phyloP scores from a whole-genome alignment of 768 basidiomycete species.

The Boletus edulis region DNA sequence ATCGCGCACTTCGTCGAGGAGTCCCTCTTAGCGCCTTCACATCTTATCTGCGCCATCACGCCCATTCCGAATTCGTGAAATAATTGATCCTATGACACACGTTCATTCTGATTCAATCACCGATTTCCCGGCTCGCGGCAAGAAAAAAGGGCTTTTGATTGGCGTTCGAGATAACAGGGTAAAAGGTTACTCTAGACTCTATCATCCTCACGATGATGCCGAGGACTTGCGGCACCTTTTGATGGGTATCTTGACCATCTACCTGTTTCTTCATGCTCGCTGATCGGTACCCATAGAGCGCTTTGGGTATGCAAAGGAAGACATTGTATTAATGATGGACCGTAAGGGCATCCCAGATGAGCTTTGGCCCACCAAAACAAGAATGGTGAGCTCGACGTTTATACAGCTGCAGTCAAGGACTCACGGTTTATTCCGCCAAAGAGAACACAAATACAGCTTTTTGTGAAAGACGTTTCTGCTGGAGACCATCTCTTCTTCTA shows the following conservation, averaged over 20 bases:
- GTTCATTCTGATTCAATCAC: background rate
- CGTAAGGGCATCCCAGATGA: constrained; percentile 20
- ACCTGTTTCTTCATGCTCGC: background rate
- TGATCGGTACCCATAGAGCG: constrained; percentile 23
- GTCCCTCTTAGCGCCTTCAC: background rate
- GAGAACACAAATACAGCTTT: constrained; percentile 40
- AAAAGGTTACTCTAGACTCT: background rate
- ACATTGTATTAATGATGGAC: constrained; percentile 48
- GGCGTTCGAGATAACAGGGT: constrained; percentile 11
- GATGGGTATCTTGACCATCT: constrained; percentile 16
- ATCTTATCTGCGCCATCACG: constrained; percentile 14
- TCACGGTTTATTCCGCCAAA: constrained; percentile 17
- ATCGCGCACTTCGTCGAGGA: background rate
- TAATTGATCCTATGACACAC: constrained; percentile 4
- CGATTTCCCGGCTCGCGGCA: background rate
- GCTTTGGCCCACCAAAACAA: constrained; percentile 39
- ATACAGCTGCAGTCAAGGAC: background rate
- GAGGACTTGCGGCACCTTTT: constrained; percentile 12
- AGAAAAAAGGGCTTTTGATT: constrained; percentile 25
- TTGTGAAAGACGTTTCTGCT: constrained; percentile 42
- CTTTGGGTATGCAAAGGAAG: constrained; percentile 37
- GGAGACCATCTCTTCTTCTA: constrained; percentile 59
- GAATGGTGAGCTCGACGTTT: constrained; percentile 38
- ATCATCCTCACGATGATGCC: constrained; percentile 17
- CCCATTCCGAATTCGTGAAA: background rate